Conservation (phyloP, 1,284 basidiomycete species). For the Ganoderma sp. region DNA sequence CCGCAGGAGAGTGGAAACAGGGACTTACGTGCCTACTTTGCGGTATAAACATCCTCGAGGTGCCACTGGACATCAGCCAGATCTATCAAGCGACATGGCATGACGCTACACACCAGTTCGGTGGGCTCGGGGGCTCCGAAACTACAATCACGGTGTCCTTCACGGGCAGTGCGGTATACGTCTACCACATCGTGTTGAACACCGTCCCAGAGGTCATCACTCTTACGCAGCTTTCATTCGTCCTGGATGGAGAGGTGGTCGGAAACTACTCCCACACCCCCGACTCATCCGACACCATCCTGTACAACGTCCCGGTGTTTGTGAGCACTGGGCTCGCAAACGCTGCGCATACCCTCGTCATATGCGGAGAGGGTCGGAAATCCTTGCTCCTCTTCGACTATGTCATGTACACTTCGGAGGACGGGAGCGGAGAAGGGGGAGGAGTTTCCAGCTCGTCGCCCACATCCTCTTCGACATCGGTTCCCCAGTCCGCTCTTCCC, state of each 20-base stretch:
- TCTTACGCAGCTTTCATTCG: constrained; percentile 14
- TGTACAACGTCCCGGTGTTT: constrained; percentile 15
- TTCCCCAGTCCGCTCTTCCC: background rate
- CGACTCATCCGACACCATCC: background rate
- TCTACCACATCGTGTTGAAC: constrained; percentile 21
- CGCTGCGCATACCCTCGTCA: constrained; percentile 14
- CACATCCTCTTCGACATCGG: background rate
- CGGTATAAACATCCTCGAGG: constrained; percentile 2
- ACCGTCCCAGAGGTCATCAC: constrained; percentile 5
- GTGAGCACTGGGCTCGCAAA: constrained; percentile 8
- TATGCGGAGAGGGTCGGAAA: background rate
- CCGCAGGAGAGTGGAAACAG: constrained; percentile 13
- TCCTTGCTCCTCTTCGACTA: constrained; percentile 20
- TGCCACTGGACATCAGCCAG: constrained; percentile 2
- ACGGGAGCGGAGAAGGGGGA: background rate
- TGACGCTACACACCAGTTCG: constrained; percentile 13
- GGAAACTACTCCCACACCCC: constrained; percentile 14
- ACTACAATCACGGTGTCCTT: constrained; percentile 17
- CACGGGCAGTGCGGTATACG: constrained; percentile 23
- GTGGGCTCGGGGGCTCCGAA: background rate
- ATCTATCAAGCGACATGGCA: constrained; percentile 24
- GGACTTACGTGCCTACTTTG: constrained; percentile 17
- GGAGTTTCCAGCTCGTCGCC: background rate
- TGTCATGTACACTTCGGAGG: constrained; percentile 17
- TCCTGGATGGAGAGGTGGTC: constrained; percentile 13